These are phyloP conservation scores for Thalia dealbata DNA, from an alignment of 176 grass and related monocot genomes.

Conservation along the genomic window DNA sequence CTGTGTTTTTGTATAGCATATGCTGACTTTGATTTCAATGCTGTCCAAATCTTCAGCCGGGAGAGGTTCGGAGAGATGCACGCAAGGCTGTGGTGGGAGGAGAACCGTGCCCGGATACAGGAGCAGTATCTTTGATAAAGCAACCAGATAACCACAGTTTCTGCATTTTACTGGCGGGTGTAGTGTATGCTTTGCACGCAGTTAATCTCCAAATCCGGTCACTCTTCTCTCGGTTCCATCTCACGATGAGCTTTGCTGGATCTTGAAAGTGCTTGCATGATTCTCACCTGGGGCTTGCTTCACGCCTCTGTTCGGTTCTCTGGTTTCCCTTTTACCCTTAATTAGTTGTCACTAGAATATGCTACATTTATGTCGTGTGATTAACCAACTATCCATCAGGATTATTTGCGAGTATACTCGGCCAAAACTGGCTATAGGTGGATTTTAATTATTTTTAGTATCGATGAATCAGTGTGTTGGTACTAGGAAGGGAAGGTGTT, in stretches of 20 bases:
- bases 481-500: not conserved
- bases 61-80: slow-evolving; percentile 95
- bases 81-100: slow-evolving; percentile 91
- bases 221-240: too few relatives aligned
- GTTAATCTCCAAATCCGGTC: too few relatives aligned
- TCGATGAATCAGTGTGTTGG: not conserved
- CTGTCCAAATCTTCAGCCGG: slow-evolving; percentile 41
- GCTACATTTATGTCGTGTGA: not conserved
- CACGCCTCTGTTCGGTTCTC: not conserved
- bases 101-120: slow-evolving; percentile 83
- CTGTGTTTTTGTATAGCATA: not conserved
- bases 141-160: not conserved
- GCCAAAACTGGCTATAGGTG: not conserved
- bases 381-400: not conserved
- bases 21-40: slow-evolving; percentile 11
- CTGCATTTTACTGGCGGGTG: too few relatives aligned
- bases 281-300: not conserved
- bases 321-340: not conserved
- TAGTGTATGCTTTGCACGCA: too few relatives aligned
- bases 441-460: not conserved
- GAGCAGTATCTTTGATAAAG: slow-evolving; percentile 74
- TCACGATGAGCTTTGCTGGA: too few relatives aligned
- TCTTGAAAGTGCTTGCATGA: too few relatives aligned
- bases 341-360: not conserved
- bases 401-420: not conserved